phyloP scores from a whole-genome alignment of 768 basidiomycete genomes.

The Suillus decipiens region DNA sequence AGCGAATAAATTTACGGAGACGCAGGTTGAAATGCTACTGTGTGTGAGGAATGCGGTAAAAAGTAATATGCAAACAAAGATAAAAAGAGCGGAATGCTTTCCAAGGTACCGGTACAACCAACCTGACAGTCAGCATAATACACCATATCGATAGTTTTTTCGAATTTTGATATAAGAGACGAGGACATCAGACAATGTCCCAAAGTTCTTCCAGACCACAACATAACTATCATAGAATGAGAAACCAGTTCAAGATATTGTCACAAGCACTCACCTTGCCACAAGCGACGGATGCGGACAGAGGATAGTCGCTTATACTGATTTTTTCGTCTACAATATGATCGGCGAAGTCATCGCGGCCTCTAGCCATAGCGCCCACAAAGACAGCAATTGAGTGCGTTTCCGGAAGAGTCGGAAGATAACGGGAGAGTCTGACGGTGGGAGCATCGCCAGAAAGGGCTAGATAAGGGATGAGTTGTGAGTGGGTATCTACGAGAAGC shows the following conservation, averaged over 20 bases:
- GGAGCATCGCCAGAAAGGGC: conserved; percentile 92
- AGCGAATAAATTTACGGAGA: conserved; percentile 19
- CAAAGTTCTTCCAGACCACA: conserved; percentile 93
- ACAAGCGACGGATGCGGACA: conserved; percentile 93
- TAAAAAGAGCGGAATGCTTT: conserved; percentile 14
- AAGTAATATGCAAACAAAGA: conserved; percentile 13
- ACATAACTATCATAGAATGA: conserved; percentile 60
- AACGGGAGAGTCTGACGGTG: conserved; percentile 76
- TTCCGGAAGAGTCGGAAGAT: conserved; percentile 81
- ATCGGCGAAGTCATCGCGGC: conserved; percentile 96
- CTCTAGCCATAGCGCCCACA: conserved; percentile 98
- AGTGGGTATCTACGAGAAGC: not conserved
- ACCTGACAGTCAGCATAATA: conserved; percentile 8
- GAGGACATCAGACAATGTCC: conserved; percentile 72
- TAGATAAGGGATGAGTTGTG: conserved; percentile 31
- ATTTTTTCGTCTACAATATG: conserved; percentile 95
- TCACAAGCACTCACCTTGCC: conserved; percentile 72
- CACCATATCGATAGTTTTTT: conserved; percentile 13
- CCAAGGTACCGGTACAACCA: conserved; percentile 14
- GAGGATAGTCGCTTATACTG: conserved; percentile 89
- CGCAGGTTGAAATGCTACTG: conserved; percentile 38
- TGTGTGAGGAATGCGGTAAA: conserved; percentile 7
- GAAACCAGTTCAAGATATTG: conserved; percentile 2
- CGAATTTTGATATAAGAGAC: conserved; percentile 15
- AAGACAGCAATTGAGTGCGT: conserved; percentile 93